These are phyloP conservation scores for Tolypocladium amazonense DNA, from an alignment of 2,329 filamentous ascomycete genomes.

Conservation along the genomic window DNA sequence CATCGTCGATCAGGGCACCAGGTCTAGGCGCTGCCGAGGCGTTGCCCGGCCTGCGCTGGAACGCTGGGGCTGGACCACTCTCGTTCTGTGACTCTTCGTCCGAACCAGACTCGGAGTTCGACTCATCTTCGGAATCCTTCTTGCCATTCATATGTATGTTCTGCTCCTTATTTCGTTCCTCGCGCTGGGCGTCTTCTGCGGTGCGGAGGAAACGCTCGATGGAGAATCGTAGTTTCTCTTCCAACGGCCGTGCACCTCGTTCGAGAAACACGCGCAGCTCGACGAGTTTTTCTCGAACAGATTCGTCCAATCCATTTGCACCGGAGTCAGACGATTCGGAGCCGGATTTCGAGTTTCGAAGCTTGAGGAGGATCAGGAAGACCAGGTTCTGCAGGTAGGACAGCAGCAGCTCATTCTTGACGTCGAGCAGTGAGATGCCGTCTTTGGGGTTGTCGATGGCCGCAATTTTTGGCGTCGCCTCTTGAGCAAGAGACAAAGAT, in stretches of 20 bases:
- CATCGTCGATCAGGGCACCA: constrained; percentile 21
- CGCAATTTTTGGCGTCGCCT: constrained; percentile 53
- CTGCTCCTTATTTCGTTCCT: constrained; percentile 24
- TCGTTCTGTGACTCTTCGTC: constrained; percentile 25
- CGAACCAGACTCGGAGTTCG: constrained; percentile 16
- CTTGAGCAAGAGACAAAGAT: constrained; percentile 51
- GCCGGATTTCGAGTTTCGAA: constrained; percentile 44
- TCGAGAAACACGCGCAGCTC: constrained; percentile 89
- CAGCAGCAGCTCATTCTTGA: constrained; percentile 94
- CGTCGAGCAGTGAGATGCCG: constrained; percentile 87
- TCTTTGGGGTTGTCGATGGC: constrained; percentile 63
- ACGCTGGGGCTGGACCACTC: constrained; percentile 21
- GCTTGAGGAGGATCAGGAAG: constrained; percentile 72
- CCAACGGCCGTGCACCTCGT: constrained; percentile 80
- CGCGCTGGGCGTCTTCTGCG: constrained; percentile 59
- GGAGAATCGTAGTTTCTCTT: constrained; percentile 86
- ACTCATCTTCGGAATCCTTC: constrained; percentile 8
- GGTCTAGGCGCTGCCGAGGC: constrained; percentile 21
- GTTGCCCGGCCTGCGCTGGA: constrained; percentile 4
- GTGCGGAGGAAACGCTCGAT: constrained; percentile 90
- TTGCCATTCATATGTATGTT: constrained; percentile 15
- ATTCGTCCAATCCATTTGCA: constrained; percentile 41
- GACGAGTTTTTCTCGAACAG: constrained; percentile 76
- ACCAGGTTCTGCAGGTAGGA: constrained; percentile 93
- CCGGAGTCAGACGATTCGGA: constrained; percentile 13